phyloP scores from a whole-genome alignment of 371 early-diverging fungal genomes.

The Lichtheimia ornata region DNA sequence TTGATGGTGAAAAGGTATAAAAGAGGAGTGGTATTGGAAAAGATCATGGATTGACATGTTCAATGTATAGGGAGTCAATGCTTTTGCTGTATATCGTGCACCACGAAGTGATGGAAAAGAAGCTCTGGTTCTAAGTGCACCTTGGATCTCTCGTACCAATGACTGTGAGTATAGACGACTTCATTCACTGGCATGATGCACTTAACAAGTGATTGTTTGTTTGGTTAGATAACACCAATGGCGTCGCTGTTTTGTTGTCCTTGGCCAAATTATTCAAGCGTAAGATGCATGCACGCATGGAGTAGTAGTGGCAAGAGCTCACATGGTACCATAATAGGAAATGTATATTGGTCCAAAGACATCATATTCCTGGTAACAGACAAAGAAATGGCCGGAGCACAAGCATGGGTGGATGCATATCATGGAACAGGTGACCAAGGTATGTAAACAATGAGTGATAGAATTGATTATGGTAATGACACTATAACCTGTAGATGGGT shows the following conservation, averaged over 20 bases:
- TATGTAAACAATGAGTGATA: conserved; percentile 16
- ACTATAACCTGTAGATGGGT: conserved; percentile 14
- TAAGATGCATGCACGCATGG: conserved; percentile 32
- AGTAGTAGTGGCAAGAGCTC: too few species aligned
- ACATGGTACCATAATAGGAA: conserved; percentile 36
- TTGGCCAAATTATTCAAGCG: conserved; percentile 77
- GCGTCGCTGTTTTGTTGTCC: conserved; percentile 71
- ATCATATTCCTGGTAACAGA: conserved; percentile 86
- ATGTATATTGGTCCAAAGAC: conserved; percentile 91
- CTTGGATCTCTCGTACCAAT: conserved; percentile 69
- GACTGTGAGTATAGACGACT: conserved; percentile 30
- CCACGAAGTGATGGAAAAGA: conserved; percentile 92
- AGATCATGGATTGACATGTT: background rate
- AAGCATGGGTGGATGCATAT: conserved; percentile 91
- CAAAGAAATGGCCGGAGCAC: conserved; percentile 70
- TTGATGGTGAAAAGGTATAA: conserved; percentile 23
- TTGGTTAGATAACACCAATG: conserved; percentile 69
- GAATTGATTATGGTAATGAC: background rate
- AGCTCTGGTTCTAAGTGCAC: conserved; percentile 80
- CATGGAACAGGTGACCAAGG: conserved; percentile 64
- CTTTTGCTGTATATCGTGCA: conserved; percentile 84
- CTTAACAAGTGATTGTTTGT: background rate
- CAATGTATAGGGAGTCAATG: conserved; percentile 66
- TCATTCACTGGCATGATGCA: background rate
- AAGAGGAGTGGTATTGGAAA: too few species aligned